These are phyloP conservation scores for Annulohypoxylon moriforme DNA, from an alignment of 495 filamentous ascomycete species.

Conservation along the genomic window DNA sequence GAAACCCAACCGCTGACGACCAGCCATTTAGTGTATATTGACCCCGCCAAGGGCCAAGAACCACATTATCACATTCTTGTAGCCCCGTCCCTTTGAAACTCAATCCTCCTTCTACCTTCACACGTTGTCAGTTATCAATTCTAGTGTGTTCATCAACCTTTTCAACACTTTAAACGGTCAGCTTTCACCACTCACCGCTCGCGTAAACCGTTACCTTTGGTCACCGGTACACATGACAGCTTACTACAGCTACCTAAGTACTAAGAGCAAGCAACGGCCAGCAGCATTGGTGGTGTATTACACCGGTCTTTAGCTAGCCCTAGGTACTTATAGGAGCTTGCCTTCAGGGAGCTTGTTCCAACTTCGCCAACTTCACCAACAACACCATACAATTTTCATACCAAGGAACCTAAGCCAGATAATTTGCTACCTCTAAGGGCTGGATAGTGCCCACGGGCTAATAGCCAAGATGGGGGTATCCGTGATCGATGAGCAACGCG, in stretches of 20 bases:
- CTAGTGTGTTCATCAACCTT: constrained; percentile 26
- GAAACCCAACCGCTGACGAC: constrained; percentile 29
- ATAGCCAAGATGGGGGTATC: constrained; percentile 52
- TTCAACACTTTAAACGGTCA: not conserved
- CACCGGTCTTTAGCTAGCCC: constrained; percentile 6
- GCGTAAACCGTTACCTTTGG: not conserved
- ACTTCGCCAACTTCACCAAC: not conserved
- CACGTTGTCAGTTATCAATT: constrained; percentile 34
- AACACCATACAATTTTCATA: not conserved
- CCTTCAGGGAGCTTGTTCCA: not conserved
- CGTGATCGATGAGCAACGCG: constrained; percentile 57
- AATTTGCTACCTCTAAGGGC: constrained; percentile 4
- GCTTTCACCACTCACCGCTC: not conserved
- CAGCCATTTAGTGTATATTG: constrained; percentile 1
- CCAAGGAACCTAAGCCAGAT: not conserved
- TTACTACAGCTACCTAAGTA: constrained; percentile 1
- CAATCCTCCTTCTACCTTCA: constrained; percentile 23
- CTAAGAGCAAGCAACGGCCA: constrained; percentile 8
- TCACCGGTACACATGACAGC: not conserved
- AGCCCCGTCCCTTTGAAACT: constrained; percentile 35
- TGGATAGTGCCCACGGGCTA: constrained; percentile 31
- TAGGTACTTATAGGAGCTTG: constrained; percentile 16
- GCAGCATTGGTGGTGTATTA: not conserved
- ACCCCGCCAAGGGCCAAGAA: constrained; percentile 39
- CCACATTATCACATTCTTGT: constrained; percentile 30